These are phyloP conservation scores for Phytophthora hybrid DNA, from an alignment of 352 stramenopile species.

Conservation along the genomic window DNA sequence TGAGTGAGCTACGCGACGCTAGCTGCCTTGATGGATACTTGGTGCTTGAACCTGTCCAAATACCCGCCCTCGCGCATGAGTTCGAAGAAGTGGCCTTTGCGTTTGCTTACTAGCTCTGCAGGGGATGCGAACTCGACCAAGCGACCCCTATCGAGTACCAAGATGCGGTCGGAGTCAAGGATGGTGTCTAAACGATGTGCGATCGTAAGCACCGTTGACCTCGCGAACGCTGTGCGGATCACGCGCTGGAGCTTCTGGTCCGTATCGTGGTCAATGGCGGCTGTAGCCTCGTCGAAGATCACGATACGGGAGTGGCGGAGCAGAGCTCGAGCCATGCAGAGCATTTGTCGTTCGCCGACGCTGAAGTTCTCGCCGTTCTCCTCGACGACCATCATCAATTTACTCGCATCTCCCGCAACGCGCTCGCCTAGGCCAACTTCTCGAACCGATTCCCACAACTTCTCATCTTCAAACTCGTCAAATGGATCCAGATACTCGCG, in stretches of 20 bases:
- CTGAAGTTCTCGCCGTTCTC: slow-evolving; percentile 95
- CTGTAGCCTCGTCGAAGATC: slow-evolving; percentile 82
- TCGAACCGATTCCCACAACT: slow-evolving; percentile 59
- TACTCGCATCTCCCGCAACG: slow-evolving; percentile 51
- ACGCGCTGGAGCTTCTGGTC: slow-evolving; percentile 62
- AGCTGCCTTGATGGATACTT: slow-evolving; percentile 9
- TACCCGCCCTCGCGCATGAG: slow-evolving; percentile 56
- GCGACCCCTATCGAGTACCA: slow-evolving; percentile 74
- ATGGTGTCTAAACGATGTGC: slow-evolving; percentile 94
- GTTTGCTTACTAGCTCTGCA: slow-evolving; percentile 54
- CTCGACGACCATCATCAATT: slow-evolving; percentile 83
- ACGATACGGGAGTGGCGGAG: slow-evolving; percentile 79
- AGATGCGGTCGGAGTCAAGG: slow-evolving; percentile 76
- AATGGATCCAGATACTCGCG: slow-evolving; percentile 93
- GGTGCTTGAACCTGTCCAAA: slow-evolving; percentile 43
- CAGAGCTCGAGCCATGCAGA: slow-evolving; percentile 93
- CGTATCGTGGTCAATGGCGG: slow-evolving; percentile 84
- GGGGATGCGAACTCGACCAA: slow-evolving; percentile 88
- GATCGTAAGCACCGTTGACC: slow-evolving; percentile 96
- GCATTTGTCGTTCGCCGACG: slow-evolving; percentile 93
- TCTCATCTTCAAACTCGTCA: slow-evolving; percentile 72
- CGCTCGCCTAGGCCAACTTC: slow-evolving; percentile 62
- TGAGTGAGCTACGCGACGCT: slow-evolving; percentile 12
- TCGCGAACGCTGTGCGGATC: slow-evolving; percentile 85
- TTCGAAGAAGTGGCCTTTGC: slow-evolving; percentile 59